Percentiles rank a stretch among this genome's conserved stretches.
Evolutionary conservation across 2,329 filamentous ascomycete species (phyloP).

Genomic region (Orbilia quercus): DNA sequence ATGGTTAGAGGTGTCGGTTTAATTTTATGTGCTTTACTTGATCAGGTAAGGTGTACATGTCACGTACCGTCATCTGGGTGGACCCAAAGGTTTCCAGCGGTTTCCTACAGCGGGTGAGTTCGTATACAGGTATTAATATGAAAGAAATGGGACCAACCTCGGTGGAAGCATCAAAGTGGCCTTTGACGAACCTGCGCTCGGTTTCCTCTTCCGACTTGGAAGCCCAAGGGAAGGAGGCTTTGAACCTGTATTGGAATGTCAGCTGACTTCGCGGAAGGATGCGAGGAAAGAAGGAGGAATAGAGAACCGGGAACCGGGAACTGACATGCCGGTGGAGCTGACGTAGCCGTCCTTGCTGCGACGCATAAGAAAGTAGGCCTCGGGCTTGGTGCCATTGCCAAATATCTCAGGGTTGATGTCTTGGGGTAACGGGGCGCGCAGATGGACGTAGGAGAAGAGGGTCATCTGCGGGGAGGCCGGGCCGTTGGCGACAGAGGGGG

Average conservation of each 20-base stretch:
- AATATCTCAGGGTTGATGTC: slow-evolving; percentile 85
- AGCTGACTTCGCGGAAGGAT: slow-evolving; percentile 6
- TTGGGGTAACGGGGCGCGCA: slow-evolving; percentile 84
- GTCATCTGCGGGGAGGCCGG: slow-evolving; percentile 73
- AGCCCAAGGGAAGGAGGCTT: slow-evolving; percentile 85
- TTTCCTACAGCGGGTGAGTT: slow-evolving; percentile 62
- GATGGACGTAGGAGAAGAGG: slow-evolving; percentile 93
- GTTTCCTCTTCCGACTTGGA: slow-evolving; percentile 76
- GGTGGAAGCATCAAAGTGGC: slow-evolving; percentile 76
- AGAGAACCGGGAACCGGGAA: no score
- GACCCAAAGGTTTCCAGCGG: slow-evolving; percentile 97
- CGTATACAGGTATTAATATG: no score
- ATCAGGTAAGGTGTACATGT: slow-evolving; percentile 1
- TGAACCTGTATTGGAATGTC: slow-evolving; percentile 69
- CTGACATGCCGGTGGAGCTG: slow-evolving; percentile 81
- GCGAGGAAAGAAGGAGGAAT: not conserved
- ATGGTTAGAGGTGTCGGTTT: not conserved
- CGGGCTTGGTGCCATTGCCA: slow-evolving; percentile 73
- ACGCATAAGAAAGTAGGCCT: slow-evolving; percentile 97
- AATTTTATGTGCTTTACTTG: not conserved
- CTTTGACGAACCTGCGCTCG: slow-evolving; percentile 87
- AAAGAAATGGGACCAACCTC: slow-evolving; percentile 68
- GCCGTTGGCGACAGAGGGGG: slow-evolving; percentile 64
- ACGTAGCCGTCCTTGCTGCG: slow-evolving; percentile 85
- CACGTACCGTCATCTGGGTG: slow-evolving; percentile 76